Conservation (phyloP, 2,329 filamentous ascomycete genomes). For the Fusarium coffeatum region DNA sequence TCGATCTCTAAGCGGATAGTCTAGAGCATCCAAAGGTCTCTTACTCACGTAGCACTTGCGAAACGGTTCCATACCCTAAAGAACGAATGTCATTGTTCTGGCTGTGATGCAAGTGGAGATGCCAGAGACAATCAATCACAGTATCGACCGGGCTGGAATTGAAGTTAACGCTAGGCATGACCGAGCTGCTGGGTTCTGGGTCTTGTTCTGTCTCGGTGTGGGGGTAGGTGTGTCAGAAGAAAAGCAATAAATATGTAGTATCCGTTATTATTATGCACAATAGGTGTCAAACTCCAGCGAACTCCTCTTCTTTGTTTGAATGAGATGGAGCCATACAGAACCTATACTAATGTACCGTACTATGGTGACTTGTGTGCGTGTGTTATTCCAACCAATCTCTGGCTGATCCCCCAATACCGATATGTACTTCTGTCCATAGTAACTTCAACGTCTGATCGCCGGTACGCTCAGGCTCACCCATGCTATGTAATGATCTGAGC, state of each 20-base stretch:
- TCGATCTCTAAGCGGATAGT: background rate
- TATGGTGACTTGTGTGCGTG: background rate
- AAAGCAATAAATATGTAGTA: slow-evolving; percentile 13
- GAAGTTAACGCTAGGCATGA: slow-evolving; percentile 22
- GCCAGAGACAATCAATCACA: background rate
- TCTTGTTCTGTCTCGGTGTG: slow-evolving; percentile 21
- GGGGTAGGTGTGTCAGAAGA: slow-evolving; percentile 5
- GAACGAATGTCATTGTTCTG: background rate
- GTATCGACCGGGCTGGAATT: slow-evolving; percentile 1
- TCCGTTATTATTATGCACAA: slow-evolving; percentile 31
- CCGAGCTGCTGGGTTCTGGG: slow-evolving; percentile 20
- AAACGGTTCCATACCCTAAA: slow-evolving; percentile 4
- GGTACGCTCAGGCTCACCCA: background rate
- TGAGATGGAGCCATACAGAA: background rate
- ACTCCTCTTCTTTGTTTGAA: background rate
- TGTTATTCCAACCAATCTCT: slow-evolving; percentile 1
- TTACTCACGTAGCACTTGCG: background rate
- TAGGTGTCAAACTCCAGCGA: slow-evolving; percentile 12
- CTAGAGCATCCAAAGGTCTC: background rate
- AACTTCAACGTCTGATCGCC: background rate
- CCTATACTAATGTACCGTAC: background rate
- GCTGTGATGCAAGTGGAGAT: background rate
- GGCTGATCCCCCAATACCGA: background rate
- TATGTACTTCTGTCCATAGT: background rate
- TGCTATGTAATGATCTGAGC: slow-evolving; percentile 7